Percentiles rank a stretch among this genome's conserved stretches.
These are phyloP conservation scores for Entophlyctis helioformis DNA, from an alignment of 192 early-diverging fungal species.

Conservation along the genomic window DNA sequence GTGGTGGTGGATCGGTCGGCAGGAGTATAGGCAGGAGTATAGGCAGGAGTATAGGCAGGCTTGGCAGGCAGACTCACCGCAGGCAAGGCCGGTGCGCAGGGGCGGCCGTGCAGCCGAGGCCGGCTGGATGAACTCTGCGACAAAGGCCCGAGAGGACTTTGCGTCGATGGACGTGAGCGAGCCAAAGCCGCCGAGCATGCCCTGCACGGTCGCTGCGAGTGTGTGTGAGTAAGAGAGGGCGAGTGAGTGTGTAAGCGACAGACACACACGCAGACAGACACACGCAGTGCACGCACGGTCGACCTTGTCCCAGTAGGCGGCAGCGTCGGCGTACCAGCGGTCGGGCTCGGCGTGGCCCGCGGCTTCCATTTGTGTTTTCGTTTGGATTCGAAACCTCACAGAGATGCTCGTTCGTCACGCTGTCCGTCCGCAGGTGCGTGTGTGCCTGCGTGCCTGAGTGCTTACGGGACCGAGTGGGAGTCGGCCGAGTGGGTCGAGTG, in stretches of 20 bases:
- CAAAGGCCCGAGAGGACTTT: neutral
- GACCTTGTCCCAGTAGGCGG: constrained; percentile 29
- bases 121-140: too few species aligned
- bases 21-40: neutral
- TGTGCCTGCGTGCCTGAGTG: too few species aligned
- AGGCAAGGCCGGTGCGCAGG: constrained; percentile 14
- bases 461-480: too few species aligned
- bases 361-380: too few species aligned
- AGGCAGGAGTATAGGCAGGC: neutral
- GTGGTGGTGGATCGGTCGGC: neutral
- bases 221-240: neutral
- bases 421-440: too few species aligned
- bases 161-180: constrained; percentile 55
- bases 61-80: constrained; percentile 11
- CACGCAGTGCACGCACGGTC: constrained; percentile 4
- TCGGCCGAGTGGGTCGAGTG: too few species aligned
- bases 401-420: too few species aligned
- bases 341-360: too few species aligned
- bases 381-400: too few species aligned
- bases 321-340: constrained; percentile 33
- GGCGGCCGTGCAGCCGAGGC: constrained; percentile 3
- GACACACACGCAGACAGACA: neutral
- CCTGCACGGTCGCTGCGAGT: constrained; percentile 58
- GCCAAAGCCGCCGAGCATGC: constrained; percentile 87
- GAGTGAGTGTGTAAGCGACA: neutral